Percentiles rank a stretch among this genome's conserved stretches.
phyloP scores from a whole-genome alignment of 2,329 filamentous ascomycete genomes.

The Pezicula carpinea region DNA sequence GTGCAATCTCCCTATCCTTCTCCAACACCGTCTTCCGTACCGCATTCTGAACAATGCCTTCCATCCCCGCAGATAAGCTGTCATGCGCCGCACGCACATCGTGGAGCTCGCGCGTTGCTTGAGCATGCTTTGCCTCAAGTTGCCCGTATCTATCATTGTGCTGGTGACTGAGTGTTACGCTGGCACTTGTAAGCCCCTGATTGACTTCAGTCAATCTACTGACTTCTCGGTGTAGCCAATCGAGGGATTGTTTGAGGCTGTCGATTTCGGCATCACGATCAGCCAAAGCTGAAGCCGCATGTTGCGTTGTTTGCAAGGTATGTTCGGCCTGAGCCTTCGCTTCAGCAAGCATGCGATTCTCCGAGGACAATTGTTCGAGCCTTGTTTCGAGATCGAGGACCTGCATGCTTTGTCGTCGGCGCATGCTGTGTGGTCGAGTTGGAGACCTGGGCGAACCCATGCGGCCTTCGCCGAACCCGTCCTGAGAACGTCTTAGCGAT shows the following conservation, averaged over 20 bases:
- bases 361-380: constrained; percentile 77
- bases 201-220: constrained; percentile 78
- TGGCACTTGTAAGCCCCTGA: constrained; percentile 71
- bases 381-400: constrained; percentile 83
- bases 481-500: constrained; percentile 45
- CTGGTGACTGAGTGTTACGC: constrained; percentile 69
- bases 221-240: constrained; percentile 79
- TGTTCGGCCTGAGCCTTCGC: constrained; percentile 67
- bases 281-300: constrained; percentile 64
- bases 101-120: constrained; percentile 64
- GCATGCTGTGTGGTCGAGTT: constrained; percentile 90
- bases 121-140: constrained; percentile 63
- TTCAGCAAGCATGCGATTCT: constrained; percentile 76
- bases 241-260: constrained; percentile 71
- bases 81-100: constrained; percentile 59
- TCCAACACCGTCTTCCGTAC: constrained; percentile 64
- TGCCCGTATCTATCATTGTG: constrained; percentile 67
- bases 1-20: constrained; percentile 79
- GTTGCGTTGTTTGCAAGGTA: constrained; percentile 53
- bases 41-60: constrained; percentile 55
- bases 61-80: constrained; percentile 57
- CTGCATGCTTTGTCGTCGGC: constrained; percentile 96
- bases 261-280: constrained; percentile 87
- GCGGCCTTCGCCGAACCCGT: constrained; percentile 87
- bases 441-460: constrained; percentile 86